phyloP scores from a whole-genome alignment of 257 asterid species.

The Solanum chaucha region DNA sequence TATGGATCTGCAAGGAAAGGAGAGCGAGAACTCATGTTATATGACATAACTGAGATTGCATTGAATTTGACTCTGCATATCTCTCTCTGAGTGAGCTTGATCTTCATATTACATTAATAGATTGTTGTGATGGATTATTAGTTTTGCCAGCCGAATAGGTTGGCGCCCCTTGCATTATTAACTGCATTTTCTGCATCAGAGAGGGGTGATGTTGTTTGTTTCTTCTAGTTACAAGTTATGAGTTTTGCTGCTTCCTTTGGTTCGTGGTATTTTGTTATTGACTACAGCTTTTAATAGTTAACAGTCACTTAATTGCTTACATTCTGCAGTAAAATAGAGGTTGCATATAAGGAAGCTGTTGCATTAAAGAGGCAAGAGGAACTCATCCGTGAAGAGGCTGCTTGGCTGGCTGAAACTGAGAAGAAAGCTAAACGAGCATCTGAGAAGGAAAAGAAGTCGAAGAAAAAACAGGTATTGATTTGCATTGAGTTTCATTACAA shows the following conservation, averaged over 20 bases:
- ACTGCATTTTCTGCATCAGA: not conserved
- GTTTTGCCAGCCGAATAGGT: not conserved
- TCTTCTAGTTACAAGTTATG: not conserved
- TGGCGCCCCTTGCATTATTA: not conserved
- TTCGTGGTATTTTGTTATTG: not conserved
- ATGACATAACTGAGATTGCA: not conserved
- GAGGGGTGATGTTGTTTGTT: not conserved
- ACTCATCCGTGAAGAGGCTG: slow-evolving; percentile 89
- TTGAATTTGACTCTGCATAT: not conserved
- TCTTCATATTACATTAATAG: not conserved
- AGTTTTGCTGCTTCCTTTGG: not conserved
- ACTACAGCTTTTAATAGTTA: not conserved
- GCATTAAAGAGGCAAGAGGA: slow-evolving; percentile 88
- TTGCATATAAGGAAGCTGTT: slow-evolving; percentile 83
- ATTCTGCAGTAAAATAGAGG: slow-evolving; percentile 66
- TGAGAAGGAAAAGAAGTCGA: slow-evolving; percentile 65
- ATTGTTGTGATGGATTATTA: not conserved
- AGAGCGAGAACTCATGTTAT: not conserved
- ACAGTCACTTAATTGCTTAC: not conserved
- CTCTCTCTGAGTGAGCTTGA: not conserved
- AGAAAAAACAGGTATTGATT: slow-evolving; percentile 49
- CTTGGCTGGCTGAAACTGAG: slow-evolving; percentile 68
- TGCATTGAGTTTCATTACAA: not conserved
- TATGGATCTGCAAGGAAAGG: not conserved
- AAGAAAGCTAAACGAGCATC: slow-evolving; percentile 53